phyloP scores from a whole-genome alignment of 768 basidiomycete species.

The Leccinum olivaceopallidum region DNA sequence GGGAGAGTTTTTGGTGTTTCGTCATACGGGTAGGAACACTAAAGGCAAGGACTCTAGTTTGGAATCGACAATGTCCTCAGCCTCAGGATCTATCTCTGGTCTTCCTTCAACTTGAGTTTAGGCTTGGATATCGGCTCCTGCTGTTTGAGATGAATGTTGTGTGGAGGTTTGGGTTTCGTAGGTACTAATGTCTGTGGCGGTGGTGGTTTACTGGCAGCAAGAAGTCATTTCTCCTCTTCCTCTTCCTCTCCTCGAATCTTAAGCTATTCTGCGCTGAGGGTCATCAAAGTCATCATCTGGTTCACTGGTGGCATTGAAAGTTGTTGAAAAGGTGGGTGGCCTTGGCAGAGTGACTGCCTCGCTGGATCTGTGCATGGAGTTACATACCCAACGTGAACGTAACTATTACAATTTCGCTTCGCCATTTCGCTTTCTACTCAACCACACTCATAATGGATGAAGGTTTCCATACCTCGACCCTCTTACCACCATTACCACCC shows the following conservation, averaged over 20 bases:
- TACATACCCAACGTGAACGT: no score
- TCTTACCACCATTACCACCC: no score
- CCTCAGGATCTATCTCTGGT: slow-evolving; percentile 22
- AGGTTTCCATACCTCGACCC: no score
- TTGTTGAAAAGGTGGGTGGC: no score
- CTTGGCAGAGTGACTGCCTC: no score
- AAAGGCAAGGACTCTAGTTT: slow-evolving; percentile 46
- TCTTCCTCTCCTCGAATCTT: slow-evolving; percentile 26
- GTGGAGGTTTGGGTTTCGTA: slow-evolving; percentile 36
- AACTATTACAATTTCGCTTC: no score
- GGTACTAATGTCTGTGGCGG: slow-evolving; percentile 26
- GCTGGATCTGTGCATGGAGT: no score
- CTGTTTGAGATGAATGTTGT: slow-evolving; percentile 25
- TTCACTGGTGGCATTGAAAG: slow-evolving; percentile 20
- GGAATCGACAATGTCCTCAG: slow-evolving; percentile 24
- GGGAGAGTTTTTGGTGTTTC: slow-evolving; percentile 33
- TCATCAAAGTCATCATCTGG: slow-evolving; percentile 48
- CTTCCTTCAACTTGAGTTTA: slow-evolving; percentile 30
- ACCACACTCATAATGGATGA: no score
- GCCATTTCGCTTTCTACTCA: no score
- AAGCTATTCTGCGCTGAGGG: slow-evolving; percentile 33
- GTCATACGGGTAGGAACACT: slow-evolving; percentile 29
- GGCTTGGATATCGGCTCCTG: slow-evolving; percentile 25
- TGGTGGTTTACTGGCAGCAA: slow-evolving; percentile 19
- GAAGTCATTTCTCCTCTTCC: slow-evolving; percentile 35